Evolutionary conservation across 2,329 filamentous ascomycete genomes (phyloP), one percentile per base, ranked within the genome.

Genomic region (Paecilomyces fulvus): DNA sequence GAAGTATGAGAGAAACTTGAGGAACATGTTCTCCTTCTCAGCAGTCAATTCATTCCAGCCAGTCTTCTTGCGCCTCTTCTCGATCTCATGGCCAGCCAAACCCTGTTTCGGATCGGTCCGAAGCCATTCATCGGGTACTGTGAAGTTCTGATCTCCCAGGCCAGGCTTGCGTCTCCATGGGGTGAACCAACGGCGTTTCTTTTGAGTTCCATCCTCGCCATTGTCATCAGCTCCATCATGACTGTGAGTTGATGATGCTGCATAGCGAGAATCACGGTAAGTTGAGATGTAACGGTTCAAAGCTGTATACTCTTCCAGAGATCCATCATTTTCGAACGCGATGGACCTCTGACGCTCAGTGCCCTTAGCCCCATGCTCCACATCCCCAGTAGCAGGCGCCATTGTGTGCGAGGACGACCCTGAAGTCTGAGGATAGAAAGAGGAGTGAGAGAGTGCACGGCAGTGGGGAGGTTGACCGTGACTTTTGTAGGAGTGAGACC

Each of bases 1-100:
- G 79, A 88, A 88, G 77, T 85, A 88, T 65, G 80, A 79, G 61
- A 88, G 73, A 74, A 88, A 88, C 75, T 88, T 85, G 72, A 84
- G 72, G 68, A 87, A 78, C 76, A 86, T 74, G 74, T 87, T 88
- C 73, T 84, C 82, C 77, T 87, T 87, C 75, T 88, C 85, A 25
- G 83, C 81, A 33, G 79, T 77, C 67, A 88, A 78, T 70, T 88
- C 85, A 74, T 88, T 88, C 75, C 73, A 87, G 57, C 85, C 85
- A 61, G 78, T 79, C 65, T 79, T 79, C 73, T 81, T 85, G 60
- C 85, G 78, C 64, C 85, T 80, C 50, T 64, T 63, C 64, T 87
- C 84, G 55, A 86, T 82, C 58, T 86, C 82, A 57, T 68, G 61
- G 53, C 70, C 66, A 54, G 76, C 76, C 59, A 88, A 77, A 77